Evolutionary conservation across 139 green algal species (phyloP).

Genomic region (Yamagishiella unicocca): DNA sequence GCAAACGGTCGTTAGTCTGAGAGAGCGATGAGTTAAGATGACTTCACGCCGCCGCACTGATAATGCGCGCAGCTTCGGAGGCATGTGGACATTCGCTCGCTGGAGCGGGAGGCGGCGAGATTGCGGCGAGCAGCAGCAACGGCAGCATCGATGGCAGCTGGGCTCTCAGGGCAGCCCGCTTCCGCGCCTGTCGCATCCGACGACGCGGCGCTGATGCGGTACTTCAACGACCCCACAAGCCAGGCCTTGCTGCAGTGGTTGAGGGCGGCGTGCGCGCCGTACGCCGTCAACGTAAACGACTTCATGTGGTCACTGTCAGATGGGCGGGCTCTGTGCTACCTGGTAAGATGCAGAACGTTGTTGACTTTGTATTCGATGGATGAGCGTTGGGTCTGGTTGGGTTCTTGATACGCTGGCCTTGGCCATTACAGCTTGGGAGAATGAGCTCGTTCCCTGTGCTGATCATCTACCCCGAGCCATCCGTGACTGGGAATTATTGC

Average conservation of each 20-base stretch:
- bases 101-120: constrained; percentile 44
- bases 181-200: background rate
- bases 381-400: too few species aligned
- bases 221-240: constrained; percentile 56
- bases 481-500: too few species aligned
- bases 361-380: too few species aligned
- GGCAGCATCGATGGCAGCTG: too few species aligned
- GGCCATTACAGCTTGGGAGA: too few species aligned
- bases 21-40: too few species aligned
- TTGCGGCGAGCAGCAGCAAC: constrained; percentile 25
- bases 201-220: constrained; percentile 27
- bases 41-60: too few species aligned
- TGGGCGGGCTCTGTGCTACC: constrained; percentile 79
- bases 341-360: constrained; percentile 70
- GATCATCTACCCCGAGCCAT: too few species aligned
- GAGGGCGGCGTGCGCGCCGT: constrained; percentile 70
- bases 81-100: constrained; percentile 32
- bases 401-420: too few species aligned
- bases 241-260: constrained; percentile 81
- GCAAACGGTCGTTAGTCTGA: too few species aligned
- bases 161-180: background rate
- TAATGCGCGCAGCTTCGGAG: constrained; percentile 39
- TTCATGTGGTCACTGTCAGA: constrained; percentile 82
- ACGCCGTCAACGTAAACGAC: constrained; percentile 68
- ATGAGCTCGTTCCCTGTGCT: too few species aligned